Evolutionary conservation across 2,329 filamentous ascomycete species (phyloP).

Genomic region (Pseudogymnoascus sp.): DNA sequence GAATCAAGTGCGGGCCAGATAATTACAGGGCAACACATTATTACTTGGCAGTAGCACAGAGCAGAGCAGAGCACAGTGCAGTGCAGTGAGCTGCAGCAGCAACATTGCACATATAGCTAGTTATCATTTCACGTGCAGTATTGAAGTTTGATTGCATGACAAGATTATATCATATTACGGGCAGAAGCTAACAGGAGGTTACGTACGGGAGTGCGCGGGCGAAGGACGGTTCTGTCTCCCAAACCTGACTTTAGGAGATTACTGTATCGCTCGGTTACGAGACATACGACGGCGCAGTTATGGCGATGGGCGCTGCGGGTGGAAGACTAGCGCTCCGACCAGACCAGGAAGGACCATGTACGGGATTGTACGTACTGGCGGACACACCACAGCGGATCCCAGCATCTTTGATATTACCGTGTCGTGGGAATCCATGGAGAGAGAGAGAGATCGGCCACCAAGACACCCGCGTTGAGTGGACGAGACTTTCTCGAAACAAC

Average conservation of each 20-base stretch:
- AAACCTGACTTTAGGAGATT: neutral
- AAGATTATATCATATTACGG: neutral
- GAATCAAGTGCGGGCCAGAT: neutral
- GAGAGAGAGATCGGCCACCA: neutral
- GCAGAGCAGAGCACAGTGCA: neutral
- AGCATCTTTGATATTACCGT: constrained; percentile 4
- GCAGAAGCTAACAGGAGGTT: neutral
- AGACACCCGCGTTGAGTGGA: constrained; percentile 1
- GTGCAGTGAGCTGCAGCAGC: neutral
- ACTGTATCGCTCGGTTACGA: neutral
- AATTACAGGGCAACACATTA: neutral
- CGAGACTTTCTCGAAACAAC: constrained; percentile 6
- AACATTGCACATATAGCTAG: constrained; percentile 4
- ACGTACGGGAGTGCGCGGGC: neutral
- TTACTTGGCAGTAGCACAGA: constrained; percentile 1
- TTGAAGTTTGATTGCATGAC: neutral
- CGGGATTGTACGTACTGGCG: constrained; percentile 1
- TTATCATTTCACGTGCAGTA: constrained; percentile 5
- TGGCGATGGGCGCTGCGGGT: neutral
- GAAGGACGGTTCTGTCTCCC: neutral
- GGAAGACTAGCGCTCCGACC: neutral
- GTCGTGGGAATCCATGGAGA: constrained; percentile 5
- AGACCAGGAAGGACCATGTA: neutral
- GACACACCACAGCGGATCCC: neutral
- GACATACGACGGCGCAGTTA: neutral